Evolutionary conservation across 176 grass and related monocot species (phyloP).

Genomic region (Eleusine coracana): DNA sequence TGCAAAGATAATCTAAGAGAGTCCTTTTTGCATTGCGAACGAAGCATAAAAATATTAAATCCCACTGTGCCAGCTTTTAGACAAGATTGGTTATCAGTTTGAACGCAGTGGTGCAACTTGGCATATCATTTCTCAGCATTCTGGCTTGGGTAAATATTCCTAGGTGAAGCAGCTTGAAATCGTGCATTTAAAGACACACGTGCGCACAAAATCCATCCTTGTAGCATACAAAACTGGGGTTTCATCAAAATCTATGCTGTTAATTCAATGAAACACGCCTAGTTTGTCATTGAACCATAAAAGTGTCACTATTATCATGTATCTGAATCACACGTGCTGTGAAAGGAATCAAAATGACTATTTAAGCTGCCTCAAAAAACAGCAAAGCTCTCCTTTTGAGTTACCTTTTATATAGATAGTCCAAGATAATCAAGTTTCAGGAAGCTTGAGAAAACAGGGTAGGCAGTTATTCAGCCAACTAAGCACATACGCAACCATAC

Average conservation of each 20-base stretch:
- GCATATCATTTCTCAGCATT: conserved; percentile 15
- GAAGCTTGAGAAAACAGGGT: neutral
- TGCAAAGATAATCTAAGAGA: neutral
- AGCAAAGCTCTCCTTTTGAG: neutral
- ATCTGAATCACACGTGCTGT: neutral
- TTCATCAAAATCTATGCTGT: neutral
- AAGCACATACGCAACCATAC: neutral
- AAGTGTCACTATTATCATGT: neutral
- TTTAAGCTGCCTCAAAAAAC: neutral
- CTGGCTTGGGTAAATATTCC: neutral
- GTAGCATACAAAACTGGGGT: neutral
- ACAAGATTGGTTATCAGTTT: neutral
- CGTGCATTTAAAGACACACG: too few species aligned
- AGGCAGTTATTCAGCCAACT: conserved; percentile 1
- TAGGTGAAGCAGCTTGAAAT: neutral
- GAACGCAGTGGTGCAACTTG: neutral
- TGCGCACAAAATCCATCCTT: neutral
- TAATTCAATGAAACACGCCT: neutral
- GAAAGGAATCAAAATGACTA: neutral
- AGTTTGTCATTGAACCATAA: conserved; percentile 15
- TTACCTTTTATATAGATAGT: conserved; percentile 8
- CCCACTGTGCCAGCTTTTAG: neutral
- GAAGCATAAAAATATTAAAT: neutral
- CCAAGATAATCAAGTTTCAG: neutral
- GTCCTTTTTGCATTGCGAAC: neutral